Evolutionary conservation across 2,329 filamentous ascomycete species (phyloP).

Genomic region (Exutisphaerella laricina): DNA sequence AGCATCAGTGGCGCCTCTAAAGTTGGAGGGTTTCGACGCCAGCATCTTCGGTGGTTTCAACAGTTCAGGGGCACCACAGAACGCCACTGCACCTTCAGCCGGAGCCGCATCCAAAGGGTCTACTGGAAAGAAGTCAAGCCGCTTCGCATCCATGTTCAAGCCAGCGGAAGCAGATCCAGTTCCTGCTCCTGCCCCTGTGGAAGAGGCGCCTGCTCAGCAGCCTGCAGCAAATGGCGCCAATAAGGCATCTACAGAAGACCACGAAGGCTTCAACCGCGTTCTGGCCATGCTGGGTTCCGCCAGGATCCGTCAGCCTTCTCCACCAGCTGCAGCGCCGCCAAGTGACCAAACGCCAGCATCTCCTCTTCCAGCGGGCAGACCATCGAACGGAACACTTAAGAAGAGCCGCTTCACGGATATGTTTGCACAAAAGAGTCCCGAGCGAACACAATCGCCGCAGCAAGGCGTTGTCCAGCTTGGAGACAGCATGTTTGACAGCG

Average conservation of each 20-base stretch:
- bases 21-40: conserved; percentile 63
- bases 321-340: conserved; percentile 14
- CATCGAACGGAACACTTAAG: conserved; percentile 24
- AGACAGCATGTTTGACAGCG: conserved; percentile 17
- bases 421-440: conserved; percentile 31
- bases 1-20: conserved; percentile 53
- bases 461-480: conserved; percentile 12
- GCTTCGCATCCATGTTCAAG: conserved; percentile 72
- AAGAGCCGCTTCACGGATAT: conserved; percentile 31
- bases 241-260: conserved; percentile 58
- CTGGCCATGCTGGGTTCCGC: conserved; percentile 69
- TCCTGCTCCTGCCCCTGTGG: conserved; percentile 9
- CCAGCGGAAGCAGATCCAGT: conserved; percentile 19
- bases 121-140: conserved; percentile 65
- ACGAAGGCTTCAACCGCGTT: conserved; percentile 68
- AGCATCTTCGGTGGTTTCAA: conserved; percentile 66
- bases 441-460: conserved; percentile 27
- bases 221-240: conserved; percentile 25
- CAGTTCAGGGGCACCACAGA: conserved; percentile 30
- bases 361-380: conserved; percentile 19
- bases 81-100: conserved; percentile 14
- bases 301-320: conserved; percentile 34
- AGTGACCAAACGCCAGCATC: conserved; percentile 23
- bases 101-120: conserved; percentile 31
- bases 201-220: conserved; percentile 10